Percentiles rank a stretch among this genome's conserved stretches.
phyloP scores from a whole-genome alignment of 176 grass and related monocot genomes.

The Eleusine coracana region DNA sequence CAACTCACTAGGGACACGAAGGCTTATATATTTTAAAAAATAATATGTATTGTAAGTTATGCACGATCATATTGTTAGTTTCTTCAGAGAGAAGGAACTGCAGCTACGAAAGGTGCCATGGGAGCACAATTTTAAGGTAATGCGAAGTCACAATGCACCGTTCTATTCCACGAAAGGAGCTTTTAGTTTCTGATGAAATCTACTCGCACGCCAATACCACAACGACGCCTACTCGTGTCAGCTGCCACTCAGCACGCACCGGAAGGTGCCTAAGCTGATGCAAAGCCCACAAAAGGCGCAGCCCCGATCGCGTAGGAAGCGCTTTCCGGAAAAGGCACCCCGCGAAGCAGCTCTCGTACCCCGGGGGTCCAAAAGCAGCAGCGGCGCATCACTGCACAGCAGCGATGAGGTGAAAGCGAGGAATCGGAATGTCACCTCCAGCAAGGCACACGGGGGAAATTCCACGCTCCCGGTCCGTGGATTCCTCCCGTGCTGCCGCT shows the following conservation, averaged over 20 bases:
- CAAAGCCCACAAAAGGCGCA: not conserved
- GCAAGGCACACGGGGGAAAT: slow-evolving; percentile 26
- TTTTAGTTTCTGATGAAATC: too few species aligned
- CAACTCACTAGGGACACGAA: too few species aligned
- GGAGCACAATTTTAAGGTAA: not conserved
- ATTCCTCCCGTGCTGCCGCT: slow-evolving; percentile 71
- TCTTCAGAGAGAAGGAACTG: not conserved
- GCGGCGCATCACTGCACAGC: not conserved
- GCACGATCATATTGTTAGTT: too few species aligned
- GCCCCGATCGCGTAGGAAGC: not conserved
- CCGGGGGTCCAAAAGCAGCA: not conserved
- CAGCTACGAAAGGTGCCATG: too few species aligned
- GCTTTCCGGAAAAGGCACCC: not conserved
- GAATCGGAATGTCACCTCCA: slow-evolving; percentile 54
- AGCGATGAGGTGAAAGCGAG: slow-evolving; percentile 36
- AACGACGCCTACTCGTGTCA: not conserved
- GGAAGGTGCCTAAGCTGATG: not conserved
- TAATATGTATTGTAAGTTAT: too few species aligned
- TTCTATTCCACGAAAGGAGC: too few species aligned
- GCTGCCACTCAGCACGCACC: not conserved
- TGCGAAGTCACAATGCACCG: not conserved
- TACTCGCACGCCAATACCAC: not conserved
- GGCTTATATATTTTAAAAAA: too few species aligned
- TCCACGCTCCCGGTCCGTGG: not conserved
- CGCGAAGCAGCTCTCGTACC: not conserved